phyloP scores from a whole-genome alignment of 164 flowering plant species.

The Malania oleifera region DNA sequence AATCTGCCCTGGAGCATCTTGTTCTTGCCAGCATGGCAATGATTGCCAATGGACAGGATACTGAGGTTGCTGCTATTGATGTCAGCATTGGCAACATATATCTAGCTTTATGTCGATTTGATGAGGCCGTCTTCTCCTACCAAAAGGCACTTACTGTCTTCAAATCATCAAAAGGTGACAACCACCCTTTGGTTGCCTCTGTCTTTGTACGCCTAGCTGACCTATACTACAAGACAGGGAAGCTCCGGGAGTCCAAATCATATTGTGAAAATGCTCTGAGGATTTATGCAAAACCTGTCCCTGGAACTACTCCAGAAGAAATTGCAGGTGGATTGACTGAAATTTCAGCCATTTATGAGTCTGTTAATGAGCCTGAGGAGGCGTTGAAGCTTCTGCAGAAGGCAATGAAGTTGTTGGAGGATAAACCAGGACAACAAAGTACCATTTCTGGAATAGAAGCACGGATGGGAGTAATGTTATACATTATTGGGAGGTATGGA shows the following conservation, averaged over 20 bases:
- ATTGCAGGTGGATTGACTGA: conserved; percentile 84
- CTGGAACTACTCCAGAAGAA: conserved; percentile 90
- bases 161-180: conserved; percentile 87
- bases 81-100: conserved; percentile 92
- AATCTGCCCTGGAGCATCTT: conserved; percentile 92
- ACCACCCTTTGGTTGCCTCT: conserved; percentile 86
- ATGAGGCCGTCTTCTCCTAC: conserved; percentile 94
- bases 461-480: conserved; percentile 92
- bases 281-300: conserved; percentile 88
- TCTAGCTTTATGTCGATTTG: conserved; percentile 75
- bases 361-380: conserved; percentile 91
- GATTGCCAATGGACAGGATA: conserved; percentile 86
- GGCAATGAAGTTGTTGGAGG: conserved; percentile 86
- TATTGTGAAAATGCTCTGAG: conserved; percentile 91
- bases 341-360: conserved; percentile 83
- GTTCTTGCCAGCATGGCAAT: conserved; percentile 98
- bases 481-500: conserved; percentile 72
- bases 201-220: conserved; percentile 92
- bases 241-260: conserved; percentile 84
- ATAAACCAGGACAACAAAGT: conserved; percentile 85
- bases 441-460: conserved; percentile 94
- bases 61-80: conserved; percentile 91
- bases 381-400: conserved; percentile 81
- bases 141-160: conserved; percentile 98
- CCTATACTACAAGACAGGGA: conserved; percentile 85